phyloP scores from a whole-genome alignment of 2,329 filamentous ascomycete genomes.

The Trichoderma sp. region DNA sequence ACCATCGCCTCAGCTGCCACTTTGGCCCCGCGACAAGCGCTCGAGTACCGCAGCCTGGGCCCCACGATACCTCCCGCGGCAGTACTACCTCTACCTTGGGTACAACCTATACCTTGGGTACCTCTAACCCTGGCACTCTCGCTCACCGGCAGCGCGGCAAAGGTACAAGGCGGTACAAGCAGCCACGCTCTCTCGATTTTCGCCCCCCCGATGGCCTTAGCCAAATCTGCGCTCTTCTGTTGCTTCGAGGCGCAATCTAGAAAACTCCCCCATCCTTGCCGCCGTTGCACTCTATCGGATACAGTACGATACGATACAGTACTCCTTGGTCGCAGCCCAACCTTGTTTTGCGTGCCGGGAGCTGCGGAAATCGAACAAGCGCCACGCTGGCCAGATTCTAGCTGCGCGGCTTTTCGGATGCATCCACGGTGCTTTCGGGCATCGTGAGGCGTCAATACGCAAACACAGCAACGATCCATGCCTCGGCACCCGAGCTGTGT shows the following conservation, averaged over 20 bases:
- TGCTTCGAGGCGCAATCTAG: conserved; percentile 16
- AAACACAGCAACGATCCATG: neutral
- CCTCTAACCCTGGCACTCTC: too few species aligned
- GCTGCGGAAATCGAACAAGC: neutral
- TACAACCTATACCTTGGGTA: too few species aligned
- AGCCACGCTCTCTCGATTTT: neutral
- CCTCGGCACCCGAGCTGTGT: neutral
- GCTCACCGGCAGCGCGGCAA: neutral
- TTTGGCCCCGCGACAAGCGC: neutral
- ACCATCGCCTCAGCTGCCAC: neutral
- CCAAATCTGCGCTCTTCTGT: neutral
- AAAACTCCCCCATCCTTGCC: conserved; percentile 6
- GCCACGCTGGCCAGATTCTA: neutral
- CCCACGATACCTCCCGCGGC: neutral
- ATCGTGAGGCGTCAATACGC: neutral
- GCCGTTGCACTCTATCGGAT: neutral
- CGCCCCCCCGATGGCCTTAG: neutral
- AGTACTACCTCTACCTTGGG: neutral
- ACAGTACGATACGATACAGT: neutral
- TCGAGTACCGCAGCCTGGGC: neutral
- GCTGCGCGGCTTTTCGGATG: neutral
- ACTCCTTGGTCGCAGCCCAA: too few species aligned
- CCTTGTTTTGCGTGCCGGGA: neutral
- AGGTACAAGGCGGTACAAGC: neutral
- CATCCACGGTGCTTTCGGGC: neutral